Base-by-base conservation (phyloP, 345 rosid species). In the Mallotus nudiflorus region DNA sequence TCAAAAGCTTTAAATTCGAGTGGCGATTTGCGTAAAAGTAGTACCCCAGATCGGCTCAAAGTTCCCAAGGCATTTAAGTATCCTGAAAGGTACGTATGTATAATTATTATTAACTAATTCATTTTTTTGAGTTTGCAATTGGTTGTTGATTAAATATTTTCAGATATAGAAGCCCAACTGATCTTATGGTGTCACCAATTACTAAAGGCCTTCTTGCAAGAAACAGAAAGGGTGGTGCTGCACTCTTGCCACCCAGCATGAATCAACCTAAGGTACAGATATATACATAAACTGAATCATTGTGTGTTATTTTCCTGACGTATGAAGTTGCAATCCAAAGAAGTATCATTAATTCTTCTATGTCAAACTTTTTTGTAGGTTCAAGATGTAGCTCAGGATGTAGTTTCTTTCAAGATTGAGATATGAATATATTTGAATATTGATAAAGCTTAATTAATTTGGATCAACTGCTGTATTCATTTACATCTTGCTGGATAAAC, bases 21-120 rank as follows among this genome's bases (percentile, higher is more conserved):
- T 68, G 78, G 70, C 5, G 90, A 88, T 65, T 27, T 84, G 67
- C 72, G 77, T 28, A 89, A 84, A 71, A 70, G 78, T 24, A 33
- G 49, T 35, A 88, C 91, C 49, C 98, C 92, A 0, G 94, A 85
- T 76, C 90, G 82, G 16, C 87, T 93, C 46, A 79, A 81, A 61
- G 84, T 89, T 45, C 96, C 97, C 20, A 75, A 85, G 73, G 90
- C 96, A 19, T 89, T 87, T 44, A 88, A 86, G 79, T 81, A 82
- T 78, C 91, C 92, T 0, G 96, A 89, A 84, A 91, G 96, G 91
- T n/a, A n/a, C n/a, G n/a, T n/a, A n/a, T n/a, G n/a, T n/a, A n/a
- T n/a, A n/a, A n/a, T 73, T 78, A 39, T 1, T 3, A 15, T 2
- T 28, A 6, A 0, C 12, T 15, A 42, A 42, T 12, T 1, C 46